phyloP scores from a whole-genome alignment of 352 stramenopile genomes.

The Phytophthora palmivora region DNA sequence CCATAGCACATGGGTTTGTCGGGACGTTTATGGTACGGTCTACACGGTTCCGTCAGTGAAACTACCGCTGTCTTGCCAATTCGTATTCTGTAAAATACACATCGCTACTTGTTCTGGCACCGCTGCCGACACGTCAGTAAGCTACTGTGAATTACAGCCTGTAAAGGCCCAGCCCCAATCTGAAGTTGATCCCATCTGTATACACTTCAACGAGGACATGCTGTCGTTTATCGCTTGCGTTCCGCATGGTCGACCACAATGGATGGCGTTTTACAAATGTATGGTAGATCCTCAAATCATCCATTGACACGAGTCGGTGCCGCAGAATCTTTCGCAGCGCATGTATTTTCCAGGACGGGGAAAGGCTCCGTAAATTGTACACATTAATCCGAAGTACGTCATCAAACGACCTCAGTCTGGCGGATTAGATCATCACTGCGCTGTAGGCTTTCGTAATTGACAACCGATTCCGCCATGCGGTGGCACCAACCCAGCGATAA shows the following conservation, averaged over 20 bases:
- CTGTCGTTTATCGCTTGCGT: slow-evolving; percentile 11
- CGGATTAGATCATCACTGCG: slow-evolving; percentile 5
- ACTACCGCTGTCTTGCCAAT: too few relatives aligned
- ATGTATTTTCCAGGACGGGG: slow-evolving; percentile 11
- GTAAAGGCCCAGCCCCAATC: slow-evolving; percentile 8
- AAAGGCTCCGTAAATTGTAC: slow-evolving; percentile 3
- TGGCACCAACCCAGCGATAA: too few relatives aligned
- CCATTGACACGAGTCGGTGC: background rate
- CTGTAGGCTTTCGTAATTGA: background rate
- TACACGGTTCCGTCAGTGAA: too few relatives aligned
- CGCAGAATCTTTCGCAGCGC: slow-evolving; percentile 5
- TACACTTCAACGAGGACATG: slow-evolving; percentile 18
- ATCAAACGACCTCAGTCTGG: background rate
- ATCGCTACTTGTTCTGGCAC: background rate
- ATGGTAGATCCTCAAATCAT: slow-evolving; percentile 14
- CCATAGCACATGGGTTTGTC: too few relatives aligned
- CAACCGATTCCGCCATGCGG: background rate
- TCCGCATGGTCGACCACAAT: slow-evolving; percentile 17
- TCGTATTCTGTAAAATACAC: too few relatives aligned
- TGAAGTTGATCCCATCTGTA: too few relatives aligned
- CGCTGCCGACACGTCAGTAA: background rate
- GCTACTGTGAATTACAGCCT: slow-evolving; percentile 7
- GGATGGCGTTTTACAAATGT: slow-evolving; percentile 23
- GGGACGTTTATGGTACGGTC: too few relatives aligned
- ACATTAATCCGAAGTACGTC: background rate